Conservation (phyloP, 306 rosid genomes). For the Vigna hirtella region DNA sequence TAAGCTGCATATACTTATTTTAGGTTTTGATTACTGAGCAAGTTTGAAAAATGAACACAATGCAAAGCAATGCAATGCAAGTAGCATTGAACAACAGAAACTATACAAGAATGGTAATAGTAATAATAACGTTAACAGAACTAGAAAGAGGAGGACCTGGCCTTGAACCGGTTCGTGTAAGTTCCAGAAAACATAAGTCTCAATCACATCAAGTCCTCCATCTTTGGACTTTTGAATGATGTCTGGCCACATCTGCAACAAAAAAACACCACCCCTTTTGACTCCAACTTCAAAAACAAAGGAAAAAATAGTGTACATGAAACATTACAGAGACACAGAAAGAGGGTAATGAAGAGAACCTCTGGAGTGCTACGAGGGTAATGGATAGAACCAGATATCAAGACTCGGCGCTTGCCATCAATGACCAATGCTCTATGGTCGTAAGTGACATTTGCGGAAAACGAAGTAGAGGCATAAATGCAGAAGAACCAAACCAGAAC, state of each 20-base stretch:
- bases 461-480: slow-evolving; percentile 47
- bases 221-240: slow-evolving; percentile 86
- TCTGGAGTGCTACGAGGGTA: slow-evolving; percentile 97
- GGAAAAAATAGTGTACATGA: not conserved
- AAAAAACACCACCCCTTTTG: slow-evolving; percentile 30
- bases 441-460: slow-evolving; percentile 69
- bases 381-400: slow-evolving; percentile 92
- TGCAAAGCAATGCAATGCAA: slow-evolving; percentile 41
- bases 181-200: slow-evolving; percentile 96
- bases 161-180: slow-evolving; percentile 79
- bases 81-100: not conserved
- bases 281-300: slow-evolving; percentile 10
- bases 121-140: slow-evolving; percentile 5
- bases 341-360: slow-evolving; percentile 44
- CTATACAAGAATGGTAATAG: slow-evolving; percentile 5
- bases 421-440: slow-evolving; percentile 88
- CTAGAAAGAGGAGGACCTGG: slow-evolving; percentile 62
- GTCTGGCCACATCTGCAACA: slow-evolving; percentile 95
- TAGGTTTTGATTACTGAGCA: not conserved
- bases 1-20: slow-evolving; percentile 5
- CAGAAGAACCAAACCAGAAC: slow-evolving; percentile 51
- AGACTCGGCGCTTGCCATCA: slow-evolving; percentile 78
- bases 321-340: not conserved
- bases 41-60: slow-evolving; percentile 30
- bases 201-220: slow-evolving; percentile 94